Evolutionary conservation across 1,139 yeast genomes (phyloP), one percentile per base, ranked within the genome.

Genomic region (Candida albicans): DNA sequence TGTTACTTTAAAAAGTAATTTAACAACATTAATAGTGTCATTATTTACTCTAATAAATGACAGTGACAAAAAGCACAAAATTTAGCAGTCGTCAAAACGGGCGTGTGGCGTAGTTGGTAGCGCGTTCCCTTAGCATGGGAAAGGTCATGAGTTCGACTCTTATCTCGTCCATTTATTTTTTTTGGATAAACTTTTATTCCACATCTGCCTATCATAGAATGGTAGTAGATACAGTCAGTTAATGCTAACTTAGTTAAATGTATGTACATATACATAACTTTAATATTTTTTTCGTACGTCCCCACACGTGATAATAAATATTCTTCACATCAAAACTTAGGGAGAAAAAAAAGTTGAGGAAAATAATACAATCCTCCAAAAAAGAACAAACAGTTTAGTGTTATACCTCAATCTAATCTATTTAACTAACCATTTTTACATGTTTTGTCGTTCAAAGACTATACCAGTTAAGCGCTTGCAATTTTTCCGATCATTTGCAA

Each of bases 101-200:
- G 82, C 81, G 81, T 76, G 82, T 77, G 81, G 82, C 82, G 82
- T 73, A 77, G 82, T 77, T 77, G 82, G 82, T 77, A 77, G 81
- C 82, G 82, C 82, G 82, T 73, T 68, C 70, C 79, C 82, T 77
- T 77, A 76, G 82, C 82, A 77, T 72, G 82, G 76, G 68, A 68
- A 73, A 77, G 82, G 82, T 76, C 82, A 73, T 69, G 70, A 81
- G 82, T 77, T 77, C 82, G 81, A 77, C 62, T 77, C 82, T 82
- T 70, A 76, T 73, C 81, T 77, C 80, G 81, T 77, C 81, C 82
- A 77, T 52, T 50, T 42, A 48, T 57, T 63, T 65, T 59, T n/a
- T 8, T 18, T 18, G 8, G 13, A 18, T 18, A 13, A 27, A 10
- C 29, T 27, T 27, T n/a, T 27, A 27, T 27, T 27, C 4, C 8